Evolutionary conservation across 805 yeast species (phyloP), one percentile per base, ranked within the genome.

Genomic region (Metschnikowia dekortorum): DNA sequence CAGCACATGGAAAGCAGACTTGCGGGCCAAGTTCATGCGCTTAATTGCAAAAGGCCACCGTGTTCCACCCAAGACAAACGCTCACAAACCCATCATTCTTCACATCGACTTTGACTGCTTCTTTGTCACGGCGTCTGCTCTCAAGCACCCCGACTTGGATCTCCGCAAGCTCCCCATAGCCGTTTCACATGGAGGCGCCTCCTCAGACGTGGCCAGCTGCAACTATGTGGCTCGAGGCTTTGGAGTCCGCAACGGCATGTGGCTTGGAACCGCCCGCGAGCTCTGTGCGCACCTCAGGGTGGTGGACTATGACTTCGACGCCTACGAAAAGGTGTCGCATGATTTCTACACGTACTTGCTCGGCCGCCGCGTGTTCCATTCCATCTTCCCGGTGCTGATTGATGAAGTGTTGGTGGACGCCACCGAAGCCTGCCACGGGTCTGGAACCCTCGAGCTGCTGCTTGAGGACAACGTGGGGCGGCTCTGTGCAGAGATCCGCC

Each of bases 81-180:
- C 55, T 16, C 57, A 48, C 49, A 43, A 45, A 6, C 43, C 34
- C 4, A 62, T 77, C 1, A 79, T 91, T 8, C 63, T 91, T 48
- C 97, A 92, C 64, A 76, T 92, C 33, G 99, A 92, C 64, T 92
- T 90, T 65, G 99, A 92, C 65, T 89, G 96, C 56, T 92, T 94
- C 61, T 92, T 92, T 68, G 97, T 91, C 2, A 78, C 95, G 0
- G 97, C 86, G 0, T 87, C 97, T 0, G 79, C 88, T 2, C 67
- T 83, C 48, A 73, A 68, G 13, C 70, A 74, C 39, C 84, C 86
- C 0, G 74, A 81, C 2, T 61, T 84, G 14, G 80, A 80, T 51
- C 75, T 80, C 53, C 67, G 58, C 34, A 74, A 40, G 52, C 70
- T 57, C 66, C 85, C 76, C 71, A 85, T 62, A 66, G 92, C 67